A percentile compares a stretch with the other conserved stretches of the same genome.
Conservation (phyloP, 805 yeast species). For the Priceomyces haplophilus region DNA sequence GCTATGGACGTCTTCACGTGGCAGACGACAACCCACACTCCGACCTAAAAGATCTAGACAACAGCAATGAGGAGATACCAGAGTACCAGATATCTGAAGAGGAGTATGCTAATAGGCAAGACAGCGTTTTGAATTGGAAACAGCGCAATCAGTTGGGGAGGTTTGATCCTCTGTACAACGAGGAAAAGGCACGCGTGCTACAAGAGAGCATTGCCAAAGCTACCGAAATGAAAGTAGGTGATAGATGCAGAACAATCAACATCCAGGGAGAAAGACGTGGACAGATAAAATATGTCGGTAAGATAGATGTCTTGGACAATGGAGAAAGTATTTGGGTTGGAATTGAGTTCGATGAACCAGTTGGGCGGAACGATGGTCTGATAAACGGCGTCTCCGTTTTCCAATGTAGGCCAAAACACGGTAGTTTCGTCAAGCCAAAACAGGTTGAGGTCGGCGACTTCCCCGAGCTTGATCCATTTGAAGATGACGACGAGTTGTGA, state of each 20-base stretch:
- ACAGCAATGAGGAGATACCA: slow-evolving; percentile 26
- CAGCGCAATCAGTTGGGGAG: slow-evolving; percentile 64
- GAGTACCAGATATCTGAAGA: slow-evolving; percentile 52
- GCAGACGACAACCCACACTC: slow-evolving; percentile 55
- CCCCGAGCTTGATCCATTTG: slow-evolving; percentile 46
- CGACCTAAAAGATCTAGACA: slow-evolving; percentile 38
- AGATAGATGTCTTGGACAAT: slow-evolving; percentile 55
- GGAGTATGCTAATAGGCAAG: slow-evolving; percentile 56
- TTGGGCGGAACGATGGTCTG: slow-evolving; percentile 82
- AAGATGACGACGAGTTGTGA: slow-evolving; percentile 43
- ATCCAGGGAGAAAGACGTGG: slow-evolving; percentile 61
- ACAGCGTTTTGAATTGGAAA: slow-evolving; percentile 79
- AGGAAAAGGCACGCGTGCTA: slow-evolving; percentile 26
- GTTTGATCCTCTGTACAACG: slow-evolving; percentile 53
- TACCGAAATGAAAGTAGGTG: slow-evolving; percentile 40
- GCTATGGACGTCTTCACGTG: slow-evolving; percentile 54
- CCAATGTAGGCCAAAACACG: slow-evolving; percentile 55
- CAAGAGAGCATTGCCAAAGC: slow-evolving; percentile 27
- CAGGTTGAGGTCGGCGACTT: slow-evolving; percentile 69
- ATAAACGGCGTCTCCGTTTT: slow-evolving; percentile 62
- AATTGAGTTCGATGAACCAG: slow-evolving; percentile 78
- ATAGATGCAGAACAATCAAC: slow-evolving; percentile 51
- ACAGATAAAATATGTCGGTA: slow-evolving; percentile 66
- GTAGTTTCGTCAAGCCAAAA: slow-evolving; percentile 73
- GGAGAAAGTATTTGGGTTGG: slow-evolving; percentile 70